Conservation (phyloP, 768 basidiomycete genomes). For the Rickenella mellea region DNA sequence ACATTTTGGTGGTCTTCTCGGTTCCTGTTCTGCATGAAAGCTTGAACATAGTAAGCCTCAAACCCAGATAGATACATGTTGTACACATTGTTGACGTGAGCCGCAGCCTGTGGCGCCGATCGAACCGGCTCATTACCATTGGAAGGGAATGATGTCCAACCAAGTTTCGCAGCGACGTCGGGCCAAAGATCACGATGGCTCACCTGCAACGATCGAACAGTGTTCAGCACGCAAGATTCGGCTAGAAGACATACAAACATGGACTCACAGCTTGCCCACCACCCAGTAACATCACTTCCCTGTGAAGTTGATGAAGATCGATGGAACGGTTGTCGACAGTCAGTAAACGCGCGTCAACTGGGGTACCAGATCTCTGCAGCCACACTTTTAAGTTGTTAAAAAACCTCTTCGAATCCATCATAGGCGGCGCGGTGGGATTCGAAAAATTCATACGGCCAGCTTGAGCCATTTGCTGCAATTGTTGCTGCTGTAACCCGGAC, state of each 20-base stretch:
- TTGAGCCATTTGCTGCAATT: slow-evolving; percentile 6
- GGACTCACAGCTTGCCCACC: slow-evolving; percentile 37
- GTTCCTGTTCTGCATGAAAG: too few species aligned
- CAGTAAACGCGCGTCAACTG: slow-evolving; percentile 30
- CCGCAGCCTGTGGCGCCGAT: slow-evolving; percentile 52
- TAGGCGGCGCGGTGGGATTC: slow-evolving; percentile 23
- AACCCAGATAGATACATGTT: slow-evolving; percentile 46
- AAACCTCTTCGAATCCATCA: slow-evolving; percentile 43
- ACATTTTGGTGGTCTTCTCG: slow-evolving; percentile 7
- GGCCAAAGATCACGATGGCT: slow-evolving; percentile 49
- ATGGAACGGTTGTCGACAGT: slow-evolving; percentile 44
- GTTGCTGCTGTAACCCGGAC: slow-evolving; percentile 15
- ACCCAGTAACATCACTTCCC: slow-evolving; percentile 48
- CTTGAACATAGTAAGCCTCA: too few species aligned
- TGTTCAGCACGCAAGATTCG: neutral
- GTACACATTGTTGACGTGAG: slow-evolving; percentile 51
- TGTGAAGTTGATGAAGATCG: slow-evolving; percentile 53
- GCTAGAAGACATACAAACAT: neutral
- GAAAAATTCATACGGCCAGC: slow-evolving; percentile 3
- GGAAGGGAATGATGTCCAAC: slow-evolving; percentile 55
- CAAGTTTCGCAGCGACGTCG: slow-evolving; percentile 58
- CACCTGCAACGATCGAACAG: slow-evolving; percentile 29
- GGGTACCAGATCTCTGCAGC: slow-evolving; percentile 30
- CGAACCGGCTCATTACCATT: slow-evolving; percentile 51
- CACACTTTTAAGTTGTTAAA: slow-evolving; percentile 39